Evolutionary conservation across 2,329 filamentous ascomycete species (phyloP).

Genomic region (Penicillium sp.): DNA sequence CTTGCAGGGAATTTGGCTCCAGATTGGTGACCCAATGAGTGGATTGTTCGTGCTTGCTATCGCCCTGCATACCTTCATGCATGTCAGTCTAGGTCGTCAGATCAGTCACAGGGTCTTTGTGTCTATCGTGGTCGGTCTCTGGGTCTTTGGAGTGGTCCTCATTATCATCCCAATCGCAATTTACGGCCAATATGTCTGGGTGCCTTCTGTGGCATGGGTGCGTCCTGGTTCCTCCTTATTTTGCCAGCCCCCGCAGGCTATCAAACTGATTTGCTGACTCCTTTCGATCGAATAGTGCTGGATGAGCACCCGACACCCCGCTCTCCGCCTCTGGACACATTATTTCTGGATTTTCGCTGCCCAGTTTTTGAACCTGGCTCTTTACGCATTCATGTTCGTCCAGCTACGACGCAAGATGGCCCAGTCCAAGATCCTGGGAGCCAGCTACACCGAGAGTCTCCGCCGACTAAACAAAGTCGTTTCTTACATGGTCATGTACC

Average conservation of each 20-base stretch:
- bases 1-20: constrained; percentile 46
- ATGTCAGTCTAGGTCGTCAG: constrained; percentile 42
- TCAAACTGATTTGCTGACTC: not conserved
- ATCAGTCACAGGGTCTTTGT: constrained; percentile 42
- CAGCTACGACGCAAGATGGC: constrained; percentile 40
- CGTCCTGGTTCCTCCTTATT: constrained; percentile 14
- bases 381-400: constrained; percentile 46
- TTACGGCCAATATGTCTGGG: constrained; percentile 38
- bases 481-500: constrained; percentile 38
- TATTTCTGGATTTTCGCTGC: constrained; percentile 51
- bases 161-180: constrained; percentile 43
- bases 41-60: constrained; percentile 49
- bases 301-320: constrained; percentile 42
- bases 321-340: constrained; percentile 46
- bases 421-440: constrained; percentile 23
- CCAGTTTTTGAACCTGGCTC: constrained; percentile 46
- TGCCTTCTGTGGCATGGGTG: constrained; percentile 48
- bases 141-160: constrained; percentile 43
- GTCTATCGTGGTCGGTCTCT: constrained; percentile 38
- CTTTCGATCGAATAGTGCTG: constrained; percentile 41
- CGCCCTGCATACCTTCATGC: constrained; percentile 46
- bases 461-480: constrained; percentile 32
- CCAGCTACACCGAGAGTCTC: constrained; percentile 25
- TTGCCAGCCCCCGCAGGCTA: not conserved
- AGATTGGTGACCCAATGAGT: constrained; percentile 47